These are phyloP conservation scores for Xylaria longipes DNA, from an alignment of 495 filamentous ascomycete genomes.

Conservation along the genomic window DNA sequence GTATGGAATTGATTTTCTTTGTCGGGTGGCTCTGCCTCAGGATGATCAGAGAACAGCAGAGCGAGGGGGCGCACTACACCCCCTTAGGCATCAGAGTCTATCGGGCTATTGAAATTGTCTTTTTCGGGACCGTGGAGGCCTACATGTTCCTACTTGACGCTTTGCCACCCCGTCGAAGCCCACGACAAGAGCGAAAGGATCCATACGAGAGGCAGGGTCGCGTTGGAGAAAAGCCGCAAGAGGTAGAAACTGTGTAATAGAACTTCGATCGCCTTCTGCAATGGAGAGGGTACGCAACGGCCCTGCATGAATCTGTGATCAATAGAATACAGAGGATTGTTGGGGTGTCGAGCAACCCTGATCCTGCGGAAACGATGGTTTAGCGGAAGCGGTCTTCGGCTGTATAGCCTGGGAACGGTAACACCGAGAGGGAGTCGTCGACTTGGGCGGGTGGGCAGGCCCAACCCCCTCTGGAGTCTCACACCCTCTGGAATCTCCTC, in stretches of 20 bases:
- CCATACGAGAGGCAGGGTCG: neutral
- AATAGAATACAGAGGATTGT: too few relatives aligned
- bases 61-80: neutral
- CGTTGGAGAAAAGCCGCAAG: neutral
- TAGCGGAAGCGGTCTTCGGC: too few relatives aligned
- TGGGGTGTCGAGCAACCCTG: too few relatives aligned
- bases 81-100: neutral
- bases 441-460: too few relatives aligned
- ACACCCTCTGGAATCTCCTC: too few relatives aligned
- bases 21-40: slow-evolving; percentile 3
- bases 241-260: neutral
- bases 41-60: slow-evolving; percentile 7
- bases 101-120: slow-evolving; percentile 3
- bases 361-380: too few relatives aligned
- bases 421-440: too few relatives aligned
- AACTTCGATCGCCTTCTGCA: neutral
- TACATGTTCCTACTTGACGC: neutral
- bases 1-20: slow-evolving; percentile 1
- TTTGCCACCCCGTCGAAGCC: neutral
- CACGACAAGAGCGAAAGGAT: neutral
- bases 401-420: too few relatives aligned
- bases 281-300: too few relatives aligned
- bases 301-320: too few relatives aligned
- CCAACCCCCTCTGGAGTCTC: too few relatives aligned
- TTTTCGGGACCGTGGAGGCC: neutral